Base-by-base conservation (phyloP, 306 rosid genomes). In the Cucumis hystrix region DNA sequence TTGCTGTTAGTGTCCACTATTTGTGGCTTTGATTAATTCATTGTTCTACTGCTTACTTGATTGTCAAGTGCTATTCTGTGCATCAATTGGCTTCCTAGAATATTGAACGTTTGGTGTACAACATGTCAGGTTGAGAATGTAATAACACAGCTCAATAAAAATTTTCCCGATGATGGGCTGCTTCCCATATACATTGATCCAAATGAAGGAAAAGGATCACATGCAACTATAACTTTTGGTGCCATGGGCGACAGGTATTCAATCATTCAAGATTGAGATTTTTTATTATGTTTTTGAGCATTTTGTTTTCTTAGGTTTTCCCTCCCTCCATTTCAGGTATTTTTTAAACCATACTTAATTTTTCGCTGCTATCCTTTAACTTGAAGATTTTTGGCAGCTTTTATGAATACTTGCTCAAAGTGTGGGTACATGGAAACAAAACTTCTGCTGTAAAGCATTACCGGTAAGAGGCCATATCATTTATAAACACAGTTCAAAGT, bases 171-270 rank as follows among this genome's bases (percentile, higher is more conserved):
- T 41, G 98, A 96, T 79, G 98, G 99, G 70, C 88, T 96, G 85
- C 96, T 96, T 83, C 99, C 98, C 61, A 92, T 96, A 76, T 92
- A 91, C 81, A 84, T 96, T 79, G 80, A 89, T 82, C 99, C 98
- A 66, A 77, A 72, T 17, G 87, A 84, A 58, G 99, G 97, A 78
- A 70, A 80, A 54, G 55, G 92, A 18, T 68, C 87, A 37, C 85
- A 85, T 84, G 87, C 97, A 60, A 84, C 93, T 57, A 81, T 89
- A 76, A 92, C 99, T 71, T 96, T 96, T 78, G 99, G 98, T 45
- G 99, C 99, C 78, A 96, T 96, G 98, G 99, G 99, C 65, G 99
- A 96, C 82, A 96, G 99, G 99, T 96, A 88, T 67, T 74, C 55
- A 54, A 76, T 33, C 65, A 65, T 62, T 21, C 30, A 61, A 28